Conservation (phyloP, 2,329 filamentous ascomycete species). For the Calonectria pauciramosa region DNA sequence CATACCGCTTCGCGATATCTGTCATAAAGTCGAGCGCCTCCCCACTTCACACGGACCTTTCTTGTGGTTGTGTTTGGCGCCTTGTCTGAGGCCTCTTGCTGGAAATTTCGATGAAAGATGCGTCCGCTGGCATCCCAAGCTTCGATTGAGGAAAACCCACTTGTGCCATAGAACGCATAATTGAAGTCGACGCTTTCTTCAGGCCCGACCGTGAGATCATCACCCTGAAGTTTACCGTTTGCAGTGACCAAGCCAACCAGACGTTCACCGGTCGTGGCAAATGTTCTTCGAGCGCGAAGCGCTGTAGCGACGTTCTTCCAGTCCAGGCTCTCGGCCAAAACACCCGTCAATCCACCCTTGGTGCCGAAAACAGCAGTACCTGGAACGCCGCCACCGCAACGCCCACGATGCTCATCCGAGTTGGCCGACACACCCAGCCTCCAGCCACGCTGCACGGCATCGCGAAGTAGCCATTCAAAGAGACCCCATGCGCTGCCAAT, state of each 20-base stretch:
- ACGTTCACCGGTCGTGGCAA: slow-evolving; percentile 49
- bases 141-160: slow-evolving; percentile 46
- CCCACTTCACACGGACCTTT: slow-evolving; percentile 48
- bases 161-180: slow-evolving; percentile 43
- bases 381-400: slow-evolving; percentile 51
- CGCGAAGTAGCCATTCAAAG: slow-evolving; percentile 52
- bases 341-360: slow-evolving; percentile 37
- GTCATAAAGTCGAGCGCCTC: slow-evolving; percentile 50
- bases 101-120: slow-evolving; percentile 44
- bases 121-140: slow-evolving; percentile 46
- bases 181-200: slow-evolving; percentile 34
- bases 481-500: slow-evolving; percentile 53
- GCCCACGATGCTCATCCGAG: slow-evolving; percentile 52
- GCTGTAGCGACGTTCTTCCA: slow-evolving; percentile 36
- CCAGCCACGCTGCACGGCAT: slow-evolving; percentile 49
- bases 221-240: slow-evolving; percentile 42
- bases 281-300: slow-evolving; percentile 45
- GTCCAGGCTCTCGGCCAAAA: slow-evolving; percentile 29
- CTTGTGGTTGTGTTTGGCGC: background rate
- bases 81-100: slow-evolving; percentile 32
- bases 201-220: slow-evolving; percentile 37
- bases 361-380: slow-evolving; percentile 17
- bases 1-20: slow-evolving; percentile 51
- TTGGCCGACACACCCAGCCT: slow-evolving; percentile 52
- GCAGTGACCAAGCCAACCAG: slow-evolving; percentile 44